Base-by-base conservation (phyloP, 2,329 filamentous ascomycete genomes). In the Ascochyta viciae-villosae region DNA sequence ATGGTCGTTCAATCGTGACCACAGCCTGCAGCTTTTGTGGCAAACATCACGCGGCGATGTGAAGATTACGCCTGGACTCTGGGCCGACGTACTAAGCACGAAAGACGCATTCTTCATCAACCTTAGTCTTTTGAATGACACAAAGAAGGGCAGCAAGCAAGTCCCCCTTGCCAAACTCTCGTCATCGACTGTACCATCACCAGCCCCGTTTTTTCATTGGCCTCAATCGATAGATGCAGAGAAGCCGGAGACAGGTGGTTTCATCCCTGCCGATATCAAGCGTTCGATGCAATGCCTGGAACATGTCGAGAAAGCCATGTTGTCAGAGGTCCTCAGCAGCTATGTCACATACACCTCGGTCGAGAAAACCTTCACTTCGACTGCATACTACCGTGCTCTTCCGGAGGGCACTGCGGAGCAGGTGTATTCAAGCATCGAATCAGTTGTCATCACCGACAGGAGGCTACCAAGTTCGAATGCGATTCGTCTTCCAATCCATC, bases 121-220 rank as follows among this genome's bases (percentile, higher is more conserved):
- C 10, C 34, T 74, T 2, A 38, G 12, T 3, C 24, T 62, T 4
- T 26, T 56, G 12, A 39, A 60, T 6, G 42, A 54, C 2, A 43
- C 8, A 9, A 31, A 51, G 6, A 19, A 57, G 9, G 8, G 51
- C 2, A 15, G 54, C 10, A 19, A 47, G 2, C 23, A 56, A 8
- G 8, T 27, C 13, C 3, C 44, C 2, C 3, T 27, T 9, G 15
- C 39, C 13, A 23, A 49, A 12, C 19, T 26, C 7, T 6, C 46
- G 15, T 13, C 42, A 24, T 3, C 31, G 10, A 22, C 24, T 19
- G 15, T 34, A n/a, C 5, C 26, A 8, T 5, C 39, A 1, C n/a
- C 41, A 4, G 12, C 37, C 15, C 70, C 71, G 0, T 72, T 74
- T 37, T 73, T 71, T 15, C 42, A 61, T n/a, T 74, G 71, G 71